phyloP scores from a whole-genome alignment of 225 moss, liverwort and hornwort genomes.

The Neckera pumila region DNA sequence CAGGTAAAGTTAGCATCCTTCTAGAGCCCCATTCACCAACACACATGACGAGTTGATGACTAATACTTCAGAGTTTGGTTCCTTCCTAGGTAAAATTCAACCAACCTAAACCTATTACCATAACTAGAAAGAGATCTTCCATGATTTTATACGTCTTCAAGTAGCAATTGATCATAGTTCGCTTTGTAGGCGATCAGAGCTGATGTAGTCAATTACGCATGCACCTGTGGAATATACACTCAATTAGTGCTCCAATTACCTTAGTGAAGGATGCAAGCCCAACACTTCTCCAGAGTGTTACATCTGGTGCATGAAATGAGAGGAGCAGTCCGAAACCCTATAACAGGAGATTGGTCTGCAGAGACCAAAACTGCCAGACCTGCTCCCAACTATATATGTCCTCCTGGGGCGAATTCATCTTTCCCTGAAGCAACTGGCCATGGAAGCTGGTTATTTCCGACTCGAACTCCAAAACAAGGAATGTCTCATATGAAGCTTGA shows the following conservation, averaged over 20 bases:
- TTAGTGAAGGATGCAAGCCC: not conserved
- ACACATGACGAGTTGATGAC: not conserved
- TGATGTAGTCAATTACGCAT: not conserved
- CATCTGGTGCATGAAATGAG: not conserved
- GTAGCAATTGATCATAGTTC: not conserved
- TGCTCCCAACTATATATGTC: conserved; percentile 43
- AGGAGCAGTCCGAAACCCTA: conserved; percentile 29
- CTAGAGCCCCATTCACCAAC: not conserved
- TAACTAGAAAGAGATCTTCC: not conserved
- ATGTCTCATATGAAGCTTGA: not conserved
- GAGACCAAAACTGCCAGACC: conserved; percentile 41
- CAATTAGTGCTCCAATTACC: not conserved
- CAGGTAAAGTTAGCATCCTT: not conserved
- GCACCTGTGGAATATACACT: not conserved
- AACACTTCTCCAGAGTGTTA: not conserved
- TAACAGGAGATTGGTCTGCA: conserved; percentile 30
- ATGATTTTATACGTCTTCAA: not conserved
- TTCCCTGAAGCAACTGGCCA: not conserved
- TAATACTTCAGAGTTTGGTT: not conserved
- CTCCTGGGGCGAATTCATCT: not conserved
- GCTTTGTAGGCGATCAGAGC: not conserved
- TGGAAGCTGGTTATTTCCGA: not conserved
- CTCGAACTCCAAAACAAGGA: not conserved
- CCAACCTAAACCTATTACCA: not conserved
- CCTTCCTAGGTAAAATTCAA: not conserved